Base-by-base conservation (phyloP, 306 rosid genomes). In the Senna tora region DNA sequence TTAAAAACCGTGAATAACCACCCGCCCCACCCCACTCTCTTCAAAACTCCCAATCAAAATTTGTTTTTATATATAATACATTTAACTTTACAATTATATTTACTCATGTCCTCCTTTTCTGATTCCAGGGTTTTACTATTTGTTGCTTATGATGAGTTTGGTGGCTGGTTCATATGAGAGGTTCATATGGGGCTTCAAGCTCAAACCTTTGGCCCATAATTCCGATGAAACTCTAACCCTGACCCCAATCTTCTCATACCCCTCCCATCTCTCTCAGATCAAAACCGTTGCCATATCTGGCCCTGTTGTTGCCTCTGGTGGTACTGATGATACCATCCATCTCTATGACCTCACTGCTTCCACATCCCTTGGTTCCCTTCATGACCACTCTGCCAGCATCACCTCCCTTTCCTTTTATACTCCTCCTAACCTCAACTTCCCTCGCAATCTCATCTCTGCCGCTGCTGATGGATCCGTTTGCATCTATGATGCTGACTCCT, bases 161-260 rank as follows among this genome's bases (percentile, higher is more conserved):
- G 89, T 93, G 0, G 98, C 98, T 15, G 98, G 98, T 17, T 89
- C 98, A 0, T 93, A 91, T 74, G 98, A 93, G 65, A 79, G 87
- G 9, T 93, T 89, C 86, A 82, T 93, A 0, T 93, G 96, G 98
- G 98, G 96, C 7, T 91, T 91, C 92, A 84, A 80, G 69, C 91
- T 94, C 51, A 77, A 69, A 5, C 82, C 86, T 13, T 25, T 25
- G 30, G 30, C 30, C 30, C 30, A 25, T 3, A 25, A 25, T 25
- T 69, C 82, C 1, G 43, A 79, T 21, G 52, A 80, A 59, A 17
- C 77, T 34, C 86, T 84, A 65, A 47, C 89, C 79, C 82, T 93
- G 72, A 51, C 58, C 58, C 90, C 96, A 5, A 75, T 91, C 49
- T 94, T 94, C 85, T 86, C 97, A 11, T 94, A 91, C 77, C 94